Conservation (phyloP, 2,329 filamentous ascomycete species). For the Cryphonectria parasitica region DNA sequence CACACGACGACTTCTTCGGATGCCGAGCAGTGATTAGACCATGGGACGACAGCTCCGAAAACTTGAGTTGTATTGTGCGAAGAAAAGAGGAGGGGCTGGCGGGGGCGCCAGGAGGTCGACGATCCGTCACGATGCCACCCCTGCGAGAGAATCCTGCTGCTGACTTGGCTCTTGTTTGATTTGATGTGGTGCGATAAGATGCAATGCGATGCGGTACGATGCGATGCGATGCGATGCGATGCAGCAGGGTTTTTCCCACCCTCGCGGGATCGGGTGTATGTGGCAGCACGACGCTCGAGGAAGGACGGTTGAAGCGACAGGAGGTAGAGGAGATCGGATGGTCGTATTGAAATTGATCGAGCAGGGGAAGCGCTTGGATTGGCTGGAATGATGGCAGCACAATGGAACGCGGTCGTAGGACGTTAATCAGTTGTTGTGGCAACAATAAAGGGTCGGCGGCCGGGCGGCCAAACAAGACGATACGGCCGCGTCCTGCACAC, state of each 20-base stretch:
- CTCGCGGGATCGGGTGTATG: neutral
- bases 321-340: neutral
- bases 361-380: neutral
- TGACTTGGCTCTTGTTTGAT: neutral
- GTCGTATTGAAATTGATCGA: neutral
- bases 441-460: neutral
- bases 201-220: constrained; percentile 6
- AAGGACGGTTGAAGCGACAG: neutral
- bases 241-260: neutral
- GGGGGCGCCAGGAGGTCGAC: neutral
- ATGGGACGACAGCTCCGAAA: constrained; percentile 20
- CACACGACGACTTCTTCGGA: constrained; percentile 27
- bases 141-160: neutral
- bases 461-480: neutral
- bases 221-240: constrained; percentile 9
- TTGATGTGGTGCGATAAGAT: constrained; percentile 1
- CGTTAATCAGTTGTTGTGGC: constrained; percentile 17
- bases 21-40: constrained; percentile 25
- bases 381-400: constrained; percentile 2
- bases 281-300: neutral
- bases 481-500: neutral
- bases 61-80: constrained; percentile 10
- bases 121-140: constrained; percentile 13
- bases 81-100: neutral
- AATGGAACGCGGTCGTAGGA: constrained; percentile 4